Evolutionary conservation across 176 grass and related monocot species (phyloP), one percentile per base, ranked within the genome.

Genomic region (Canna indica): DNA sequence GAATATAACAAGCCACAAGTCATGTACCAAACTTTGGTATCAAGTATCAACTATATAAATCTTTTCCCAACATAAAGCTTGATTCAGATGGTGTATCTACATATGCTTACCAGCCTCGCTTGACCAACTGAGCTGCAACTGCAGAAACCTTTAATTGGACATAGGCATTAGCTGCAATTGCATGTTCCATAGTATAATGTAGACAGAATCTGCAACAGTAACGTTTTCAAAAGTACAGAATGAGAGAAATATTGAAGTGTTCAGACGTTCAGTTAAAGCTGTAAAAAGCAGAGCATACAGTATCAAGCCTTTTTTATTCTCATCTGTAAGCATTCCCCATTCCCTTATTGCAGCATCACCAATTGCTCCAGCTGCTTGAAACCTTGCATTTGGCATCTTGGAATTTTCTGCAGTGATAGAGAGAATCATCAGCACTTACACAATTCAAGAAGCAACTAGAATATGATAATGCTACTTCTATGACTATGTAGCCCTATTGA

Each of bases 291-390:
- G 32, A 72, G 67, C 77, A 79, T 78, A 97, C 93, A 90, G 29
- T 73, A 90, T 85, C 78, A 97, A 82, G 72, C 86, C 87, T 85
- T 82, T 87, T 83, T 92, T 97, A 59, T 90, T 92, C 42, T 97
- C 88, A 64, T 92, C 77, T 72, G 88, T 80, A 81, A 97, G 83
- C 47, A 92, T 80, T 81, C 88, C 93, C 93, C 93, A 97, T 69
- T 97, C 93, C 70, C 93, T 92, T 83, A 97, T 81, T 75, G 93
- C 88, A 41, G 93, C 88, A 83, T 92, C 93, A 81, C 86, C 88
- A 83, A 97, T 90, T 79, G 93, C 81, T 77, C 88, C 86, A 16
- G 93, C 88, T 81, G 88, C 93, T 82, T 97, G 93, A 79, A 97
- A 97, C 78, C 86, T 92, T 56, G 93, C 93, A 87, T 82, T 89